Evolutionary conservation across 1,284 basidiomycete species (phyloP).

Genomic region (Cerrena zonata): DNA sequence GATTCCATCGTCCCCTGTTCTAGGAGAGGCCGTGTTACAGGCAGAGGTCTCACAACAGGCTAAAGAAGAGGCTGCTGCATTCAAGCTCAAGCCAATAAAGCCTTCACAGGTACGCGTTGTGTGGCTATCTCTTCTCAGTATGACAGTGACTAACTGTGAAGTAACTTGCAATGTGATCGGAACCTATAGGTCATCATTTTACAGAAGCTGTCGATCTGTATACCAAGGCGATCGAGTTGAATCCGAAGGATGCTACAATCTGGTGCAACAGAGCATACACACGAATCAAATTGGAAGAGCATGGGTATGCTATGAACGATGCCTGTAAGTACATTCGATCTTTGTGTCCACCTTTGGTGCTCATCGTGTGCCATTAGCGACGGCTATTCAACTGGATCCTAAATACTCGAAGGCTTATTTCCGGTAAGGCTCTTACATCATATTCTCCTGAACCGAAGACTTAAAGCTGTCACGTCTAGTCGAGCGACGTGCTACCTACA

Average conservation of each 20-base stretch:
- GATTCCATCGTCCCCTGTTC: slow-evolving; percentile 51
- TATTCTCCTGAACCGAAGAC: background rate
- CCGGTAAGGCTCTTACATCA: slow-evolving; percentile 39
- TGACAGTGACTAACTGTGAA: background rate
- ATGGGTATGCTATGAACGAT: slow-evolving; percentile 76
- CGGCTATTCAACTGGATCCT: slow-evolving; percentile 84
- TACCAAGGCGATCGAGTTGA: slow-evolving; percentile 70
- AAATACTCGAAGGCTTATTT: slow-evolving; percentile 91
- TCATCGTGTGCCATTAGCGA: slow-evolving; percentile 41
- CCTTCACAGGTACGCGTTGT: slow-evolving; percentile 58
- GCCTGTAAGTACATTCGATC: slow-evolving; percentile 42
- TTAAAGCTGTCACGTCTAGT: slow-evolving; percentile 37
- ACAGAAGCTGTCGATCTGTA: slow-evolving; percentile 67
- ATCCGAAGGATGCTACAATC: slow-evolving; percentile 70
- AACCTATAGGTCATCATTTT: slow-evolving; percentile 50
- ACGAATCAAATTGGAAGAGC: slow-evolving; percentile 76
- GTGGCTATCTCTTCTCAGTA: slow-evolving; percentile 16
- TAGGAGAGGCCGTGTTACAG: slow-evolving; percentile 43
- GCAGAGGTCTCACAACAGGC: slow-evolving; percentile 63
- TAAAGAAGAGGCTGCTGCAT: slow-evolving; percentile 54
- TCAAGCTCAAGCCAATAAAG: slow-evolving; percentile 82
- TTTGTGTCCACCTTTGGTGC: background rate
- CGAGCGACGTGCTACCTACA: slow-evolving; percentile 90
- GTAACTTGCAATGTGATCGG: background rate
- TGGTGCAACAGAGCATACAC: slow-evolving; percentile 80